Base-by-base conservation (phyloP, 371 early-diverging fungal genomes). In the Apophysomyces variabilis region DNA sequence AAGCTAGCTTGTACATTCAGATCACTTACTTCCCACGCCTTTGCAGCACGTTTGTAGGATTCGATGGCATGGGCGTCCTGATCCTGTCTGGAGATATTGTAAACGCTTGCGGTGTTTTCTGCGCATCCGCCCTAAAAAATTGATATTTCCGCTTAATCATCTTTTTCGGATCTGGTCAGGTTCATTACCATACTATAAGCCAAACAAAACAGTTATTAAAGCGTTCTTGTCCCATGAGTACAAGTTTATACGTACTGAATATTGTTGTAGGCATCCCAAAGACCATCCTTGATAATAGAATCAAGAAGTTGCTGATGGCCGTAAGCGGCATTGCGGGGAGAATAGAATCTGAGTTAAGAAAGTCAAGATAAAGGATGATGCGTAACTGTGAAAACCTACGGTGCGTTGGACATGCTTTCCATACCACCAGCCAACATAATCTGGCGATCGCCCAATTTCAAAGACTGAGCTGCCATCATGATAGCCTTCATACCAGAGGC, bases 401-500 rank as follows among this genome's bases (percentile, higher is more conserved):
- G 96, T 21, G 88, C 85, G 75, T 95, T 95, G 61, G 91, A 90
- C 96, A 98, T 96, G 82, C 92, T 92, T 74, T 98, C 97, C 93
- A 93, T 95, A 57, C 98, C 97, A 67, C 97, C 98, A 45, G 95
- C 95, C 16, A 96, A 80, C 83, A 95, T 90, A 44, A 85, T 71
- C 14, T 83, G 67, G 69, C 85, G 84, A 47, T 81, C 82, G 32
- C 87, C 90, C 21, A 81, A 73, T 71, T 85, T 80, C 66, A 90
- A 84, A 60, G 76, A 81, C 68, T 91, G 92, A 7, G 92, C 74
- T 13, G 91, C 93, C 72, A 93, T 65, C 79, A 87, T 91, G 44
- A 92, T 81, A 3, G 93, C 85, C 81, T 98, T 97, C 93, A 96
- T 90, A 21, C 96, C 98, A 6, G 93, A 93, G 8, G 95, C 96